Evolutionary conservation across 768 basidiomycete genomes (phyloP), one percentile per base, ranked within the genome.

Genomic region (Mycena maculata): DNA sequence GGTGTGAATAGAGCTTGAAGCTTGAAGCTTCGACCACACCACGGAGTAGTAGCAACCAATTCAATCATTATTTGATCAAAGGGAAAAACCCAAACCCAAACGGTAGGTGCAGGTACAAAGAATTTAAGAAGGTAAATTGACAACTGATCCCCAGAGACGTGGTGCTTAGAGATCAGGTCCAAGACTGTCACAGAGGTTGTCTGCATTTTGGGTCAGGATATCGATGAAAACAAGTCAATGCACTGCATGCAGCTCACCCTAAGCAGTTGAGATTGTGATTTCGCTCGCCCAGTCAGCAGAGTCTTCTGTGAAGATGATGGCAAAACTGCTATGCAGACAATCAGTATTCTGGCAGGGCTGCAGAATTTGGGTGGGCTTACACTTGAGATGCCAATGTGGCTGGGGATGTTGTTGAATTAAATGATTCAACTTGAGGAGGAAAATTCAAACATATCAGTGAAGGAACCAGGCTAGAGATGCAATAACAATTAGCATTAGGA

Each of bases 381-480:
- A 74, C 68, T 82, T 80, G 36, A 85, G 72, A 73, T 86, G 84
- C 83, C 84, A 86, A 83, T 83, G 70, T 82, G 82, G 65, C 33
- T 36, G 33, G 33, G 33, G 33, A 36, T 36, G 33, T 7, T 6
- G 33, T 36, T 36, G 8, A 36, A 36, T 36, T 13, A 36, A n/a
- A 36, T 36, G 6, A 36, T 36, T 36, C 33, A 36, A 36, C n/a
- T n/a, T n/a, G n/a, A 36, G 33, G 8, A 13, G 13, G 33, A 36
- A 36, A 13, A 36, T 13, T 13, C 6, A 36, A 36, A 36, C 33
- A 36, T 36, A 36, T 13, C 78, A 52, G 56, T 22, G 48, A 25
- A 64, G 15, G 25, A 33, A 33, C 20, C 39, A 27, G 68, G 76
- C 25, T 45, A 78, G 79, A 65, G 77, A 76, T 49, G 79, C 60